Percentiles rank a stretch among this genome's conserved stretches.
Evolutionary conservation across 2,329 filamentous ascomycete genomes (phyloP).

Genomic region (Fusarium keratoplasticum): DNA sequence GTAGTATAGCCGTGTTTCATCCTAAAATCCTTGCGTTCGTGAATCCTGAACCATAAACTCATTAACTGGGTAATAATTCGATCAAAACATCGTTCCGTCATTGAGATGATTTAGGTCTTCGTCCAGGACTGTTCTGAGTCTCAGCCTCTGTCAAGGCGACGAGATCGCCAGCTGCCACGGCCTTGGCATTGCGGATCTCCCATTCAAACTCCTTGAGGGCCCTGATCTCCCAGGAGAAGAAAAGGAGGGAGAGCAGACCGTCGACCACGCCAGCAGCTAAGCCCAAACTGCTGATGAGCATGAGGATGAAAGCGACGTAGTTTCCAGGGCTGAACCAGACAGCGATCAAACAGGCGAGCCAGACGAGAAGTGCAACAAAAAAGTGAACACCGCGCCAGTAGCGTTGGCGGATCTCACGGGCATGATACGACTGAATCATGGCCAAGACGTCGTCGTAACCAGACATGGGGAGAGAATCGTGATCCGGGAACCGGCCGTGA

Average conservation of each 20-base stretch:
- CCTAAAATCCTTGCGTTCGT: constrained; percentile 36
- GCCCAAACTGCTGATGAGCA: constrained; percentile 82
- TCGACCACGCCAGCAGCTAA: constrained; percentile 83
- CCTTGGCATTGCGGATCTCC: constrained; percentile 81
- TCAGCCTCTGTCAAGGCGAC: constrained; percentile 35
- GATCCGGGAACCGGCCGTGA: constrained; percentile 32
- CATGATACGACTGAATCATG: constrained; percentile 75
- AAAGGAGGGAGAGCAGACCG: constrained; percentile 86
- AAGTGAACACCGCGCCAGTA: constrained; percentile 81
- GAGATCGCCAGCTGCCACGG: constrained; percentile 50
- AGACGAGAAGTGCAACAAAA: constrained; percentile 71
- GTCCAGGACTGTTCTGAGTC: constrained; percentile 15
- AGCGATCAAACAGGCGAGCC: constrained; percentile 80
- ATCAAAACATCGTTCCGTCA: constrained; percentile 20
- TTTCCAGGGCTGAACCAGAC: constrained; percentile 87
- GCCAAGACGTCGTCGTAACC: constrained; percentile 69
- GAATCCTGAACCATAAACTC: constrained; percentile 36
- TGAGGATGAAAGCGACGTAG: constrained; percentile 83
- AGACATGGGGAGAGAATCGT: constrained; percentile 29
- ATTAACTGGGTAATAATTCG: constrained; percentile 12
- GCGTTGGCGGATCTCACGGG: constrained; percentile 78
- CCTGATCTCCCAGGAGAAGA: constrained; percentile 85
- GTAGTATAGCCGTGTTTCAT: constrained; percentile 17
- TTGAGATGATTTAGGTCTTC: constrained; percentile 30
- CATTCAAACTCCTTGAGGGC: constrained; percentile 92